phyloP scores from a whole-genome alignment of 2,329 filamentous ascomycete genomes.

The Zasmidium angulare region DNA sequence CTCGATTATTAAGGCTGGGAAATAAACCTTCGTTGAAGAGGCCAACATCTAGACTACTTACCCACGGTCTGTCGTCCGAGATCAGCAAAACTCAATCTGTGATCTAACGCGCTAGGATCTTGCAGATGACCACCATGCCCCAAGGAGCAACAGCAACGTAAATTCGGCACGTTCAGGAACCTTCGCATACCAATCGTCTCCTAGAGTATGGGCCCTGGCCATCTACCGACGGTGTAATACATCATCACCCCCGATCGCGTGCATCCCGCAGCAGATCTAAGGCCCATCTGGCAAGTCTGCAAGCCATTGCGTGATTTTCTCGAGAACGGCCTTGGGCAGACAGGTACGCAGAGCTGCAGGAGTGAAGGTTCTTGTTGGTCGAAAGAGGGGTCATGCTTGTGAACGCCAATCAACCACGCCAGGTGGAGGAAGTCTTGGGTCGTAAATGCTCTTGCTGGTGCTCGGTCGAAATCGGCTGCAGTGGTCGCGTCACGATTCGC shows the following conservation, averaged over 20 bases:
- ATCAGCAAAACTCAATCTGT: conserved; percentile 11
- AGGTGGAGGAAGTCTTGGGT: not conserved
- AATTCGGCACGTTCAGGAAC: conserved; percentile 10
- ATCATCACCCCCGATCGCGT: conserved; percentile 3
- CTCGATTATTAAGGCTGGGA: too few species aligned
- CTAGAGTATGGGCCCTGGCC: conserved; percentile 1
- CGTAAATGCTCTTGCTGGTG: not conserved
- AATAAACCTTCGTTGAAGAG: too few species aligned
- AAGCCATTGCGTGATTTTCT: not conserved
- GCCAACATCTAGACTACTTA: not conserved
- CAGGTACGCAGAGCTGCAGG: not conserved
- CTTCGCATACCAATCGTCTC: not conserved
- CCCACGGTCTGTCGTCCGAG: not conserved
- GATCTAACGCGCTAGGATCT: conserved; percentile 7
- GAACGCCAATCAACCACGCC: not conserved
- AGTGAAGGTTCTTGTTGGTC: not conserved
- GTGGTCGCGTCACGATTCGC: not conserved
- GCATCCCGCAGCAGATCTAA: not conserved
- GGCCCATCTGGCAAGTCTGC: not conserved
- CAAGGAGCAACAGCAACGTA: conserved; percentile 6
- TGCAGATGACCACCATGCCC: not conserved
- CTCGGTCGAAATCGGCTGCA: not conserved
- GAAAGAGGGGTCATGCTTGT: not conserved
- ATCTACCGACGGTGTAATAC: conserved; percentile 3
- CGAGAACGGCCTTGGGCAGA: not conserved